A percentile compares a stretch with the other conserved stretches of the same genome.
Conservation (phyloP, 2,329 filamentous ascomycete genomes). For the Ophiostoma ips region DNA sequence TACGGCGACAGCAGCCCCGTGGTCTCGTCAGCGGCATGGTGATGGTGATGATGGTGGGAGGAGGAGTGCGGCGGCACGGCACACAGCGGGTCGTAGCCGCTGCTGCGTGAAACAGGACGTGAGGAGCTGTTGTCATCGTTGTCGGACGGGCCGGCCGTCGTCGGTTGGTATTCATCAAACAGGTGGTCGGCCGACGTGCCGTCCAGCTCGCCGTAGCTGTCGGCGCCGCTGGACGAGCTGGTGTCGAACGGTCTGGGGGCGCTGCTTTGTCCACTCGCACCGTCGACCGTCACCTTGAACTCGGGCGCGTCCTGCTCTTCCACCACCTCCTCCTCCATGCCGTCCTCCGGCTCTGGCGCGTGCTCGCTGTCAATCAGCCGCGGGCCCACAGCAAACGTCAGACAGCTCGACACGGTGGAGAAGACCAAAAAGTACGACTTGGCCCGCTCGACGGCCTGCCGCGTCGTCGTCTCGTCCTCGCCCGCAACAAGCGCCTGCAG, state of each 20-base stretch:
- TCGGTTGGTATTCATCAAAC: not conserved
- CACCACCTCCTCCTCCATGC: constrained; percentile 14
- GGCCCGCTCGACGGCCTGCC: constrained; percentile 39
- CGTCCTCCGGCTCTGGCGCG: constrained; percentile 15
- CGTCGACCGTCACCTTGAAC: constrained; percentile 5
- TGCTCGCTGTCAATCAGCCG: constrained; percentile 36
- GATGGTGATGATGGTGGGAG: not conserved
- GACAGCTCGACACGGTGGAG: constrained; percentile 46
- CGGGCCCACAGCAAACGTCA: constrained; percentile 52
- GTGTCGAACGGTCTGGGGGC: not conserved
- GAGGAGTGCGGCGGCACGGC: not conserved
- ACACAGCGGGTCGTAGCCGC: constrained; percentile 7
- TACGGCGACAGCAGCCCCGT: constrained; percentile 31
- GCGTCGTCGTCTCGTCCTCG: constrained; percentile 22
- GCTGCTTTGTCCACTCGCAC: too few species aligned
- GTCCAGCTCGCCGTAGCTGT: constrained; percentile 2
- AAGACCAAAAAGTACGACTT: constrained; percentile 55
- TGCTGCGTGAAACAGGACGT: not conserved
- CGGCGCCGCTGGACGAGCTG: not conserved
- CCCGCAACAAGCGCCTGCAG: constrained; percentile 32
- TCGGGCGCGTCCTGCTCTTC: constrained; percentile 15
- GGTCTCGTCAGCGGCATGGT: constrained; percentile 25
- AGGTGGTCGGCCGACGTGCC: not conserved
- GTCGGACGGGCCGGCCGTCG: not conserved
- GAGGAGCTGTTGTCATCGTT: not conserved